A percentile compares a stretch with the other conserved stretches of the same genome.
These are phyloP conservation scores for Adiantum capillusveneris DNA, from an alignment of 75 land plant species.

Conservation along the genomic window DNA sequence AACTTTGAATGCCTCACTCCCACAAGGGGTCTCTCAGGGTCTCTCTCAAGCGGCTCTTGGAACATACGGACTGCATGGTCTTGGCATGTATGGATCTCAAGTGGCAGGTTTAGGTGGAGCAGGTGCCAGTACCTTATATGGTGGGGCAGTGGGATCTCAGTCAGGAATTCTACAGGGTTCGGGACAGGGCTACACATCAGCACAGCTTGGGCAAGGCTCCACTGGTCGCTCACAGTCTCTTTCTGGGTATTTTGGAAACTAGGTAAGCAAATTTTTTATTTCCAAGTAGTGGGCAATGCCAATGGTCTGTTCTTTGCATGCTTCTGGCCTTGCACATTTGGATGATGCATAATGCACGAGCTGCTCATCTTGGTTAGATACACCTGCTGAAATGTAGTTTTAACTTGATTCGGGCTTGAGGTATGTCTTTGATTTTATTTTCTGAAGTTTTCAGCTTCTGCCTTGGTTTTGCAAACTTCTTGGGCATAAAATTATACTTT, in stretches of 20 bases:
- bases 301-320: too few relatives aligned
- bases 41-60: constrained; percentile 5
- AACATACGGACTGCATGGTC: constrained; percentile 7
- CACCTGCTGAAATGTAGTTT: too few relatives aligned
- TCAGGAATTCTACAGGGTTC: not conserved
- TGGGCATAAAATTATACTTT: too few relatives aligned
- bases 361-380: too few relatives aligned
- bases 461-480: too few relatives aligned
- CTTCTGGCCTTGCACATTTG: too few relatives aligned
- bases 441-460: too few relatives aligned
- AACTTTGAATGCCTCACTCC: constrained; percentile 17
- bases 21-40: constrained; percentile 14
- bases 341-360: too few relatives aligned
- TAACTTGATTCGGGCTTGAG: too few relatives aligned
- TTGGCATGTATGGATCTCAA: constrained; percentile 36
- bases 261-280: not conserved
- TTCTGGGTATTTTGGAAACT: constrained; percentile 2
- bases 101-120: constrained; percentile 1
- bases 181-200: constrained; percentile 1
- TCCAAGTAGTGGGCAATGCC: too few relatives aligned
- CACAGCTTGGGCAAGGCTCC: not conserved
- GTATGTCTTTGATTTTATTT: too few relatives aligned
- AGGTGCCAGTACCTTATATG: not conserved
- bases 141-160: constrained; percentile 1
- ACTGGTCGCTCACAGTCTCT: not conserved